These are phyloP conservation scores for Taiozyma sp. DNA, from an alignment of 1,139 yeast genomes.

Conservation along the genomic window DNA sequence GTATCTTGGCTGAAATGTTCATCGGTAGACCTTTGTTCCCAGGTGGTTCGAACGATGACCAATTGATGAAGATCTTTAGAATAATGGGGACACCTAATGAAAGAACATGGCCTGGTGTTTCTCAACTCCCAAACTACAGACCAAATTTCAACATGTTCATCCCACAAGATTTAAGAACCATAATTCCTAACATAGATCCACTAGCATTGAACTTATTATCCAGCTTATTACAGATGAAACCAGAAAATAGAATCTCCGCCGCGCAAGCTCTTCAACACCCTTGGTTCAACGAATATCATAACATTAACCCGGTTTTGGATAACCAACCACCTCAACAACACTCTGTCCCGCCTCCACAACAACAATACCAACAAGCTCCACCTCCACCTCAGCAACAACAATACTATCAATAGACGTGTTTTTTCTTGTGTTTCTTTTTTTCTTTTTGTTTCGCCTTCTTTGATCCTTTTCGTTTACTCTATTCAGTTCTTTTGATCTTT, in stretches of 20 bases:
- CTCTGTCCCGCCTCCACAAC: neutral
- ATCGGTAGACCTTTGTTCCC: conserved; percentile 98
- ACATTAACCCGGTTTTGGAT: conserved; percentile 5
- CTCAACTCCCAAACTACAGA: conserved; percentile 80
- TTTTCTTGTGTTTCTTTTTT: neutral
- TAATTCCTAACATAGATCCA: conserved; percentile 76
- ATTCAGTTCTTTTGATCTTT: neutral
- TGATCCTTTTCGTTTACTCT: neutral
- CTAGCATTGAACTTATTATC: conserved; percentile 76
- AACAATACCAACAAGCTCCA: conserved; percentile 8
- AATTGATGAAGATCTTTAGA: conserved; percentile 80
- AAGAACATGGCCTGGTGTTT: conserved; percentile 92
- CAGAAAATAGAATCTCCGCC: conserved; percentile 87
- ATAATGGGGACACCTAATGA: conserved; percentile 97
- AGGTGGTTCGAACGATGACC: conserved; percentile 95
- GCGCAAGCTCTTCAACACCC: conserved; percentile 92
- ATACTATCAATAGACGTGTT: conserved; percentile 7
- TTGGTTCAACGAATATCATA: conserved; percentile 79
- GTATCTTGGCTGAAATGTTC: conserved; percentile 96
- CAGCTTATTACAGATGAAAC: conserved; percentile 82
- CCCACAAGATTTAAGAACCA: conserved; percentile 76
- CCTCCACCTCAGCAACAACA: conserved; percentile 18
- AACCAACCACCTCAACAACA: conserved; percentile 2
- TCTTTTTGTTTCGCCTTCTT: neutral
- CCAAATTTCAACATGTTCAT: conserved; percentile 73